phyloP scores from a whole-genome alignment of 1,139 yeast species.

The Debaryomycetaceae sp. region DNA sequence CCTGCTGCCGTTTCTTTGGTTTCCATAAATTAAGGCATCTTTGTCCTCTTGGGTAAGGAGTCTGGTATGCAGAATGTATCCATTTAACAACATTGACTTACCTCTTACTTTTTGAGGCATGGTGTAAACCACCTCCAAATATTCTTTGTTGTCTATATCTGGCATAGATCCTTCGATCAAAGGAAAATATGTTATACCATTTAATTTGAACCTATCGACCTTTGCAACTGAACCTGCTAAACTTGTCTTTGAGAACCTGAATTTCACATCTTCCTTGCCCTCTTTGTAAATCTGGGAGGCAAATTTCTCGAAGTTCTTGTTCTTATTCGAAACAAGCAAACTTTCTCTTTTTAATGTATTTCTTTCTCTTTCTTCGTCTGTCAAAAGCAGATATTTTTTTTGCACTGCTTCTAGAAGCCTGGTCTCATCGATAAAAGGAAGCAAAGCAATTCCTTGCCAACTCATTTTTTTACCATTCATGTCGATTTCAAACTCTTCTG shows the following conservation, averaged over 20 bases:
- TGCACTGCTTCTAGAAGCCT: conserved; percentile 67
- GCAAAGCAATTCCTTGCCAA: conserved; percentile 91
- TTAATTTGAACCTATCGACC: conserved; percentile 44
- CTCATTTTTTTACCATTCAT: conserved; percentile 95
- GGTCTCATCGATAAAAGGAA: conserved; percentile 88
- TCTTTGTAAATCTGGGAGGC: conserved; percentile 30
- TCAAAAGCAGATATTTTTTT: conserved; percentile 58
- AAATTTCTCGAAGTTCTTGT: conserved; percentile 44
- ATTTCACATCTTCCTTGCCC: conserved; percentile 28
- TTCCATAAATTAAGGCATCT: conserved; percentile 52
- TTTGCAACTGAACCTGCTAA: conserved; percentile 63
- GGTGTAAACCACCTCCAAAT: conserved; percentile 55
- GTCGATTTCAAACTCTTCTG: conserved; percentile 83
- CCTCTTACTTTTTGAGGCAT: conserved; percentile 54
- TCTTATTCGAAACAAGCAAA: conserved; percentile 55
- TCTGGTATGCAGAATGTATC: conserved; percentile 61
- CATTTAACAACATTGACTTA: conserved; percentile 83
- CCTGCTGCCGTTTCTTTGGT: conserved; percentile 24
- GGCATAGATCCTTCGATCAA: conserved; percentile 54
- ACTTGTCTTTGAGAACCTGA: conserved; percentile 52
- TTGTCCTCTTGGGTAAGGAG: conserved; percentile 69
- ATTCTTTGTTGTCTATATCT: conserved; percentile 54
- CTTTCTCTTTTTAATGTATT: conserved; percentile 67
- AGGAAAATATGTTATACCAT: conserved; percentile 56
- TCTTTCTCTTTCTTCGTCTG: conserved; percentile 67